Percentiles rank a stretch among this genome's conserved stretches.
Evolutionary conservation across 345 rosid genomes (phyloP).

Genomic region (Salix arbutifolia): DNA sequence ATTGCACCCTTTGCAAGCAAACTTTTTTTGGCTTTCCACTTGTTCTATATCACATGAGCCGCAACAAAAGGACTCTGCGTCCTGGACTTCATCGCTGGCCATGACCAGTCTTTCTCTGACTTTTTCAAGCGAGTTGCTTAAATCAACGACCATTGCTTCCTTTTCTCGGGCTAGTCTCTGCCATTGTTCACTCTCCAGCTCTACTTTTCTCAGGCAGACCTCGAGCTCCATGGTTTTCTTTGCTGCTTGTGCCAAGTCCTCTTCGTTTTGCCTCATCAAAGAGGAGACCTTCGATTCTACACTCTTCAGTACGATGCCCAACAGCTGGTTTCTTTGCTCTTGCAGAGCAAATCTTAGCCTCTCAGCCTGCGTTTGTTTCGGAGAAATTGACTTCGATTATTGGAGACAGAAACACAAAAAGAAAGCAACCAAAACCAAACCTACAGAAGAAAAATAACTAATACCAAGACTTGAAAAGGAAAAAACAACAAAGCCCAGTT

Average conservation of each 20-base stretch:
- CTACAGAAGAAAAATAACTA: not conserved
- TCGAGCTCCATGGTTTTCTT: slow-evolving; percentile 56
- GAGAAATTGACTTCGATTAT: not conserved
- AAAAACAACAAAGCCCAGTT: not conserved
- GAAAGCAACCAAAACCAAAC: not conserved
- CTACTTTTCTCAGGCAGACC: slow-evolving; percentile 41
- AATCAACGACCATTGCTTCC: slow-evolving; percentile 46
- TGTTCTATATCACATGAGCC: slow-evolving; percentile 2
- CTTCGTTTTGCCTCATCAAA: slow-evolving; percentile 53
- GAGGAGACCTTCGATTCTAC: slow-evolving; percentile 37
- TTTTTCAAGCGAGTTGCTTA: slow-evolving; percentile 41
- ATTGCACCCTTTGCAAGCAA: slow-evolving; percentile 23
- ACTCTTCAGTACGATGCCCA: slow-evolving; percentile 30
- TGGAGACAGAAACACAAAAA: not conserved
- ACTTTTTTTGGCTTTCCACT: not conserved
- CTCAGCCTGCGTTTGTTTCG: slow-evolving; percentile 38
- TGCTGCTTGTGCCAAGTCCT: slow-evolving; percentile 48
- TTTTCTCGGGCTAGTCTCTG: slow-evolving; percentile 54
- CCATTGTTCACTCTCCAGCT: slow-evolving; percentile 60
- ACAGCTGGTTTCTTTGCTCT: slow-evolving; percentile 55
- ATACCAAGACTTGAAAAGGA: not conserved
- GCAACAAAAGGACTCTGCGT: slow-evolving; percentile 16
- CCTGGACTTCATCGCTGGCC: not conserved
- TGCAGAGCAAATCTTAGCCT: slow-evolving; percentile 43
- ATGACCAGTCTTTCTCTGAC: slow-evolving; percentile 13